Evolutionary conservation across 2,329 filamentous ascomycete species (phyloP).

Genomic region (Ophiocordyceps camponoti-rufipedis): DNA sequence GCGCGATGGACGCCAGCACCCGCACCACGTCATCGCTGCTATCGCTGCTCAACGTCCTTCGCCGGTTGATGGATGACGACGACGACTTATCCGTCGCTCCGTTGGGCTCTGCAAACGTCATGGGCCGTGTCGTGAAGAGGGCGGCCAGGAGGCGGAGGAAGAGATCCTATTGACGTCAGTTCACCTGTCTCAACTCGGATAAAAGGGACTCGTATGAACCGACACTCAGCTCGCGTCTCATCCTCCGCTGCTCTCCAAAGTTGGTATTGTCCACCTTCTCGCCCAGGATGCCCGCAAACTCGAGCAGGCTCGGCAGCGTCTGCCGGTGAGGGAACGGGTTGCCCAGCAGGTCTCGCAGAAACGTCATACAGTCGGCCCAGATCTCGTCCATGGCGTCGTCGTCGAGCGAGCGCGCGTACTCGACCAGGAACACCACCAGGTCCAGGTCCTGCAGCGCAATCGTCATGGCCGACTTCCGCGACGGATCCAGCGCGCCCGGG

Average conservation of each 20-base stretch:
- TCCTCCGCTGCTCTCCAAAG: slow-evolving; percentile 83
- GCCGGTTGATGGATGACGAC: slow-evolving; percentile 14
- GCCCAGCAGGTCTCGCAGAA: slow-evolving; percentile 71
- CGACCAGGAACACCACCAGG: slow-evolving; percentile 72
- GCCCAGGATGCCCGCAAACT: slow-evolving; percentile 77
- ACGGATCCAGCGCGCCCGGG: slow-evolving; percentile 57
- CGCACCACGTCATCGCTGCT: slow-evolving; percentile 53
- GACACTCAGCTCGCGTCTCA: slow-evolving; percentile 78
- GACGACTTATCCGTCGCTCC: slow-evolving; percentile 18
- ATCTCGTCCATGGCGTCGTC: slow-evolving; percentile 98
- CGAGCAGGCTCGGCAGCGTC: slow-evolving; percentile 66
- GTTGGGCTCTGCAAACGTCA: slow-evolving; percentile 45
- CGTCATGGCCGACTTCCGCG: slow-evolving; percentile 73
- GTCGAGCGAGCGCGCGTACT: slow-evolving; percentile 77
- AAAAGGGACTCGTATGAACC: slow-evolving; percentile 15
- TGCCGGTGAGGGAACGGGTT: slow-evolving; percentile 94
- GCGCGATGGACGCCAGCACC: slow-evolving; percentile 63
- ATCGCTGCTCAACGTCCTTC: slow-evolving; percentile 18
- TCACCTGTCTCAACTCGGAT: background rate
- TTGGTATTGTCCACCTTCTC: slow-evolving; percentile 97
- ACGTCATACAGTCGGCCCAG: slow-evolving; percentile 85
- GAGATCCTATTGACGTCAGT: slow-evolving; percentile 43
- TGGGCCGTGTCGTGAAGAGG: slow-evolving; percentile 79
- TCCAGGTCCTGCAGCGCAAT: slow-evolving; percentile 70
- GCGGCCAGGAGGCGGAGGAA: slow-evolving; percentile 77